A percentile compares a stretch with the other conserved stretches of the same genome.
phyloP scores from a whole-genome alignment of 2,329 filamentous ascomycete genomes.

The Hypoxylon sp. region DNA sequence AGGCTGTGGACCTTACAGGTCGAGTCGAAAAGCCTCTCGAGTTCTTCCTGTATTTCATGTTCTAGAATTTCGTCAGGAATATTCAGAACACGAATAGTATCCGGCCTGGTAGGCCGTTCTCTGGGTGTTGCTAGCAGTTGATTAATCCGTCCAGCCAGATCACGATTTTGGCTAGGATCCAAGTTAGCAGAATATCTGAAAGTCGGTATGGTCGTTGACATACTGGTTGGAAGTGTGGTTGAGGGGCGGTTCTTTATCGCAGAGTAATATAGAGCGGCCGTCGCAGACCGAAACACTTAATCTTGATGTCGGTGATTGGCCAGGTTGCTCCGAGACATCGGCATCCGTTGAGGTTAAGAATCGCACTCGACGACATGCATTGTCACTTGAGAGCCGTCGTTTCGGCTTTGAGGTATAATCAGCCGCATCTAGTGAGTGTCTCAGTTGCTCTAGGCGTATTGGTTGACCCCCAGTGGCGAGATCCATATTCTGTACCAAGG shows the following conservation, averaged over 20 bases:
- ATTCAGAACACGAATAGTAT: constrained; percentile 8
- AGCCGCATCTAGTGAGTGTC: neutral
- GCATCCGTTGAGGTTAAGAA: constrained; percentile 5
- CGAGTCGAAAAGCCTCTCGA: constrained; percentile 6
- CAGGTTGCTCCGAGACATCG: neutral
- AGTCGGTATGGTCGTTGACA: neutral
- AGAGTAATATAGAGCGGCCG: neutral
- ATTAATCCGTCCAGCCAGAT: constrained; percentile 1
- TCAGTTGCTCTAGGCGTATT: constrained; percentile 10
- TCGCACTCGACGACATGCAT: constrained; percentile 7
- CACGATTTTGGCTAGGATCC: neutral
- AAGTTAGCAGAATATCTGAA: neutral
- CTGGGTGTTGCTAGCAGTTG: neutral
- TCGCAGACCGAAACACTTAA: neutral
- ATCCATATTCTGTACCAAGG: constrained; percentile 7
- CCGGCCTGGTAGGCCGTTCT: neutral
- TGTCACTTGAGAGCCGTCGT: neutral
- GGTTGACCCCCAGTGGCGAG: constrained; percentile 11
- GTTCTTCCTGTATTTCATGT: neutral
- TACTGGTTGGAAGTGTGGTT: neutral
- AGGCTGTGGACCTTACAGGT: constrained; percentile 14
- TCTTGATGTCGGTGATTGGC: neutral
- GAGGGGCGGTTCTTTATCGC: neutral
- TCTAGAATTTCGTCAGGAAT: constrained; percentile 1
- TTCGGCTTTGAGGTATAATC: neutral